Evolutionary conservation across 2,329 filamentous ascomycete genomes (phyloP).

Genomic region (Claviceps arundinis): DNA sequence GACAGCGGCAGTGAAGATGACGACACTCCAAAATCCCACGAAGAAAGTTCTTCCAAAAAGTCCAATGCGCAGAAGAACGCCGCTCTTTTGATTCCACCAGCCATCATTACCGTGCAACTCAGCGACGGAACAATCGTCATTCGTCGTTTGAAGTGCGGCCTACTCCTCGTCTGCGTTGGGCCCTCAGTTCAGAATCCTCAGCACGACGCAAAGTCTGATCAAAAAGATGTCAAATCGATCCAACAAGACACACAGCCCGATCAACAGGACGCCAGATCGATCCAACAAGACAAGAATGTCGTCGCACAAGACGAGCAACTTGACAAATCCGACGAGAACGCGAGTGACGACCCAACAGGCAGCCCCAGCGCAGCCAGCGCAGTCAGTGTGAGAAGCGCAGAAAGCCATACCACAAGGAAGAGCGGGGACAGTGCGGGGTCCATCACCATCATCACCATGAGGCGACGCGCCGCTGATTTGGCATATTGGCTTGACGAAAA

Average conservation of each 20-base stretch:
- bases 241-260: too few species aligned
- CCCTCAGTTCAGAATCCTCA: conserved; percentile 20
- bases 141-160: conserved; percentile 40
- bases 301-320: neutral
- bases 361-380: conserved; percentile 25
- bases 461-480: conserved; percentile 45
- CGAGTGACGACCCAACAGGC: conserved; percentile 17
- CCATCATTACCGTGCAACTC: conserved; percentile 45
- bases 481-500: conserved; percentile 47
- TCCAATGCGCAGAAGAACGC: neutral
- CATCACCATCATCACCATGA: conserved; percentile 35
- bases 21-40: neutral
- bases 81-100: conserved; percentile 18
- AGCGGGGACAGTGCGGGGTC: conserved; percentile 26
- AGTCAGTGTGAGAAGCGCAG: conserved; percentile 33
- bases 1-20: conserved; percentile 6
- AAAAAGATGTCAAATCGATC: too few species aligned
- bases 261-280: too few species aligned
- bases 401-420: conserved; percentile 27
- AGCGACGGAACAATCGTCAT: conserved; percentile 46
- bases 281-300: too few species aligned
- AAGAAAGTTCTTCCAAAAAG: conserved; percentile 1
- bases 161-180: conserved; percentile 49
- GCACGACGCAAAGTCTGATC: conserved; percentile 8
- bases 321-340: neutral